Percentiles rank a stretch among this genome's conserved stretches.
phyloP scores from a whole-genome alignment of 345 rosid species.

The Eutrema heterophyllum region DNA sequence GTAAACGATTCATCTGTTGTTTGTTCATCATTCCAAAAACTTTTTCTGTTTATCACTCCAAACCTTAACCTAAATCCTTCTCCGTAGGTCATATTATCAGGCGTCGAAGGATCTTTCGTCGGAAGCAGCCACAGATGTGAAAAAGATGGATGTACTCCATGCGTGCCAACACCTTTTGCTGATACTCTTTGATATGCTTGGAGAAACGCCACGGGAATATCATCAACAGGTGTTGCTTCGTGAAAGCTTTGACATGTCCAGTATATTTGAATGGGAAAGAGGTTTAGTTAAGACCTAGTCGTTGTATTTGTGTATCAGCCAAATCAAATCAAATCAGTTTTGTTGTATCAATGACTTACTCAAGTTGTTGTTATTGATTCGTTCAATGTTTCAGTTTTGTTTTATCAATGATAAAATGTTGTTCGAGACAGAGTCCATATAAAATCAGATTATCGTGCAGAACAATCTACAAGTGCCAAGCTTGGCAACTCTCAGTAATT shows the following conservation, averaged over 20 bases:
- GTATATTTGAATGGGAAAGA: constrained; percentile 54
- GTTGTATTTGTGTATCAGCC: not conserved
- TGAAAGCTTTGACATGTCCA: constrained; percentile 33
- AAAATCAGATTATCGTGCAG: no score
- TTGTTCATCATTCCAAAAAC: not conserved
- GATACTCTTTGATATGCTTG: not conserved
- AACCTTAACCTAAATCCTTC: not conserved
- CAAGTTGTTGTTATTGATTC: no score
- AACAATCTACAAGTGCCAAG: no score
- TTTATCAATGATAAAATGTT: no score
- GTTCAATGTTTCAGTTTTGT: no score
- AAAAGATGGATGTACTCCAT: constrained; percentile 52
- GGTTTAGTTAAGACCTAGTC: constrained; percentile 24
- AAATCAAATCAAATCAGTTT: not conserved
- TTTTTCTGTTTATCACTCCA: not conserved
- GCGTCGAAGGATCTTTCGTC: constrained; percentile 47
- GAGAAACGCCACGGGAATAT: no score
- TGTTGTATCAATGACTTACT: not conserved
- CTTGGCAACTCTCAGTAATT: no score
- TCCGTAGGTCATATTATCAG: constrained; percentile 53
- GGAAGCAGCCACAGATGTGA: constrained; percentile 30
- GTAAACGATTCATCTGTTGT: constrained; percentile 32
- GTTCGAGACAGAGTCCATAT: no score
- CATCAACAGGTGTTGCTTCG: no score
- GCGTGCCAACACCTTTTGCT: constrained; percentile 55